Evolutionary conservation across 2,329 filamentous ascomycete species (phyloP).

Genomic region (Colletotrichum nymphaeae): DNA sequence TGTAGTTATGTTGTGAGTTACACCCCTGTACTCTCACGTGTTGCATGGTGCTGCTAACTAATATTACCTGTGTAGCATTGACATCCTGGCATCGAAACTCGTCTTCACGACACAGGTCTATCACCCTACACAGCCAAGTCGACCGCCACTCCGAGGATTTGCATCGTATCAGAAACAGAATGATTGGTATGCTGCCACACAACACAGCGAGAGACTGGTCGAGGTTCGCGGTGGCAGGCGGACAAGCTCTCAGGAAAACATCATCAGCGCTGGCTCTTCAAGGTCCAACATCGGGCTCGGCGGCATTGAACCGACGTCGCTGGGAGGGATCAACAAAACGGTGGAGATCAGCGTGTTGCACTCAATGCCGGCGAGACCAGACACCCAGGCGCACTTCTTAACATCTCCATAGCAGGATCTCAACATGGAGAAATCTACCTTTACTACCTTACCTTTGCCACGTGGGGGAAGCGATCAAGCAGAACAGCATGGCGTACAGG

Average conservation of each 20-base stretch:
- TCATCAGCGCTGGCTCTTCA: neutral
- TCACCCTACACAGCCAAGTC: neutral
- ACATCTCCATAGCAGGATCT: neutral
- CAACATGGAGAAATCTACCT: neutral
- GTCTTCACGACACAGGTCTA: conserved; percentile 37
- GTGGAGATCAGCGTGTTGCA: conserved; percentile 20
- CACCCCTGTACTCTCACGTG: neutral
- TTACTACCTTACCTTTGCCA: neutral
- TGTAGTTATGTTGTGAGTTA: conserved; percentile 51
- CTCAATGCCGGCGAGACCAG: neutral
- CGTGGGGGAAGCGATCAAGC: neutral
- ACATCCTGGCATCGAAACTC: conserved; percentile 48
- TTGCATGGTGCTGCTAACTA: neutral
- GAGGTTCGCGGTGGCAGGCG: conserved; percentile 2
- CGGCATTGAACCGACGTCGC: neutral
- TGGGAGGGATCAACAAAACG: conserved; percentile 26
- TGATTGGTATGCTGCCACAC: neutral
- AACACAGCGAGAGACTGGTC: neutral
- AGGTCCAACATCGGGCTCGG: neutral
- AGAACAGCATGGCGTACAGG: neutral
- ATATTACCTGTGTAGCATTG: conserved; percentile 39
- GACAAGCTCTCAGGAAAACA: neutral
- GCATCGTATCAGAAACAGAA: neutral
- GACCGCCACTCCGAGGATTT: neutral
- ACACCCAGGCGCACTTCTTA: neutral